Conservation (phyloP, 106 monocot species). For the Dendrobium chrysotoxum region DNA sequence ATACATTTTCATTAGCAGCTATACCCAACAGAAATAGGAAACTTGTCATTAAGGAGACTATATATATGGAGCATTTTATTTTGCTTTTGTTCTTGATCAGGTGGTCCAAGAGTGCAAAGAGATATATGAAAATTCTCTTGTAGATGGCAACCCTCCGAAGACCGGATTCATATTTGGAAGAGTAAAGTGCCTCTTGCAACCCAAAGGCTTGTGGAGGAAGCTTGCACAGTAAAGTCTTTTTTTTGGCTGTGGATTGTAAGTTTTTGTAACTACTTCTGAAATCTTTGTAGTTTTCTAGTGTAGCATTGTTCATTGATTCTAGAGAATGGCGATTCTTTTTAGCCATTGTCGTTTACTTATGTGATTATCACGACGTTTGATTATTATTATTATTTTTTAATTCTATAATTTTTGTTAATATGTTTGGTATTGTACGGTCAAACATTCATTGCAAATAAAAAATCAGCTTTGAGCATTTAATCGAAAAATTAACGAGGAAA, state of each 20-base stretch:
- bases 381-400: no score
- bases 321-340: background rate
- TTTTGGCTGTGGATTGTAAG: no score
- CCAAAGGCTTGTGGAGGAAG: slow-evolving; percentile 87
- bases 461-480: no score
- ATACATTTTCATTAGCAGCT: no score
- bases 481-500: no score
- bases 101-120: slow-evolving; percentile 94
- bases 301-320: background rate
- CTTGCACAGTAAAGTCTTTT: slow-evolving; percentile 37
- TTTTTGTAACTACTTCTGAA: background rate
- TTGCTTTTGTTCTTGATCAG: slow-evolving; percentile 29
- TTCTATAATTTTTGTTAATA: no score
- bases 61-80: background rate
- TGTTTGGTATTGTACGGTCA: no score
- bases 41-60: no score
- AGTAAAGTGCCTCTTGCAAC: slow-evolving; percentile 69
- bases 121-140: slow-evolving; percentile 86
- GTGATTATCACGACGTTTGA: background rate
- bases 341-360: background rate
- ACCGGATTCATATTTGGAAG: slow-evolving; percentile 81
- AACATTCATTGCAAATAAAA: no score
- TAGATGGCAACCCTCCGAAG: slow-evolving; percentile 76
- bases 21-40: no score
- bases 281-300: background rate